phyloP scores from a whole-genome alignment of 805 yeast species.

The Candida montana region DNA sequence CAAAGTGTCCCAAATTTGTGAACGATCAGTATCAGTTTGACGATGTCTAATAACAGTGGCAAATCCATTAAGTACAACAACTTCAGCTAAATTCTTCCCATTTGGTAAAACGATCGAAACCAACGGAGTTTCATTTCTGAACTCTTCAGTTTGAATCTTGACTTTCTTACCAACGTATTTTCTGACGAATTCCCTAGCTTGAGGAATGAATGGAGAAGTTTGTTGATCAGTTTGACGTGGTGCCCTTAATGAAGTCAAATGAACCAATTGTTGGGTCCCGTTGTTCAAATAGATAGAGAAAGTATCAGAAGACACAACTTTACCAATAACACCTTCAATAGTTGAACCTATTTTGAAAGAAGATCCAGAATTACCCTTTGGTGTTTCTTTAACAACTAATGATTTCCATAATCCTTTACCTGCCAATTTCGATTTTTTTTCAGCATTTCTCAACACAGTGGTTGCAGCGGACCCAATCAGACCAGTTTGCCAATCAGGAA shows the following conservation, averaged over 20 bases:
- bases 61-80: slow-evolving; percentile 58
- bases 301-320: slow-evolving; percentile 67
- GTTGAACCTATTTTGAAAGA: slow-evolving; percentile 40
- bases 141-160: slow-evolving; percentile 55
- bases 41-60: slow-evolving; percentile 78
- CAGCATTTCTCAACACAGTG: slow-evolving; percentile 58
- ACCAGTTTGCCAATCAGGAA: slow-evolving; percentile 76
- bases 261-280: slow-evolving; percentile 51
- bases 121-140: slow-evolving; percentile 63
- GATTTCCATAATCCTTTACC: slow-evolving; percentile 57
- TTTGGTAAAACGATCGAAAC: slow-evolving; percentile 52
- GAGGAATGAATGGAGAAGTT: slow-evolving; percentile 49
- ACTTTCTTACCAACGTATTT: slow-evolving; percentile 69
- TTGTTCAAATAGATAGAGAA: slow-evolving; percentile 45
- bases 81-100: slow-evolving; percentile 54
- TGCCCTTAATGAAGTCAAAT: slow-evolving; percentile 68
- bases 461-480: slow-evolving; percentile 61
- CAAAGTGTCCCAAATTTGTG: slow-evolving; percentile 72
- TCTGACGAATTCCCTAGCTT: slow-evolving; percentile 73
- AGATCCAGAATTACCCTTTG: slow-evolving; percentile 8
- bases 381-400: slow-evolving; percentile 17
- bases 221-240: slow-evolving; percentile 59
- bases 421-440: slow-evolving; percentile 50
- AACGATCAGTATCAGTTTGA: slow-evolving; percentile 64
- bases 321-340: slow-evolving; percentile 50